Percentiles rank a stretch among this genome's conserved stretches.
Conservation (phyloP, 2,329 filamentous ascomycete genomes). For the Calonectria pauciramosa region DNA sequence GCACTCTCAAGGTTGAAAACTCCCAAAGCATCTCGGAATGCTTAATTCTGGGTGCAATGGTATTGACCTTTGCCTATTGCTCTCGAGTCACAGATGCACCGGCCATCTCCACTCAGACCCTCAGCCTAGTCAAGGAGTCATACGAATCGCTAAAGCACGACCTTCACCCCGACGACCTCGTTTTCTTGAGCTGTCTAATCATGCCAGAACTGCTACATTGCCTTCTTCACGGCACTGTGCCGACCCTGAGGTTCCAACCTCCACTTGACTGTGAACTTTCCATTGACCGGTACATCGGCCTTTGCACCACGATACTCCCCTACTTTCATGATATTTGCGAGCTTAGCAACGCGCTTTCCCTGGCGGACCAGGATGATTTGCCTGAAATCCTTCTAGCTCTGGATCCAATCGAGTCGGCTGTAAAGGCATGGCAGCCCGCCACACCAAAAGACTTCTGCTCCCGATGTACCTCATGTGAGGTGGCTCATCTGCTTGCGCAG, state of each 20-base stretch:
- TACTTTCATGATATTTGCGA: slow-evolving; percentile 43
- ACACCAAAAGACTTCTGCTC: background rate
- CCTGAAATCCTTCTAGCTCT: background rate
- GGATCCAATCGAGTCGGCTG: background rate
- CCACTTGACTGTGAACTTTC: slow-evolving; percentile 6
- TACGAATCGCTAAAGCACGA: slow-evolving; percentile 26
- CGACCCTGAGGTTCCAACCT: slow-evolving; percentile 37
- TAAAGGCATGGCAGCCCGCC: background rate
- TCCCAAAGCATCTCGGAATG: slow-evolving; percentile 31
- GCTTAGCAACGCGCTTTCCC: slow-evolving; percentile 34
- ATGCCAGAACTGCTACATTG: slow-evolving; percentile 43
- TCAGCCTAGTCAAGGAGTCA: slow-evolving; percentile 35
- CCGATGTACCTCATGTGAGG: background rate
- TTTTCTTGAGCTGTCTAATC: slow-evolving; percentile 40
- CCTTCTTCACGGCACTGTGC: slow-evolving; percentile 37
- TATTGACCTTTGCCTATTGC: slow-evolving; percentile 37
- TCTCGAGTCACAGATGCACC: slow-evolving; percentile 26
- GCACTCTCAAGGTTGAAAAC: background rate
- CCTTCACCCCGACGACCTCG: background rate
- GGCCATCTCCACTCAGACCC: slow-evolving; percentile 35
- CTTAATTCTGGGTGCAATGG: slow-evolving; percentile 33
- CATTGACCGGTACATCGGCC: slow-evolving; percentile 45
- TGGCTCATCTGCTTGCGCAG: background rate
- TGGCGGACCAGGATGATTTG: slow-evolving; percentile 12
- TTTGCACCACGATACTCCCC: slow-evolving; percentile 42